Percentiles rank a stretch among this genome's conserved stretches.
These are phyloP conservation scores for Sclerotinia sclerotiorum DNA, from an alignment of 2,329 filamentous ascomycete genomes.

Conservation along the genomic window DNA sequence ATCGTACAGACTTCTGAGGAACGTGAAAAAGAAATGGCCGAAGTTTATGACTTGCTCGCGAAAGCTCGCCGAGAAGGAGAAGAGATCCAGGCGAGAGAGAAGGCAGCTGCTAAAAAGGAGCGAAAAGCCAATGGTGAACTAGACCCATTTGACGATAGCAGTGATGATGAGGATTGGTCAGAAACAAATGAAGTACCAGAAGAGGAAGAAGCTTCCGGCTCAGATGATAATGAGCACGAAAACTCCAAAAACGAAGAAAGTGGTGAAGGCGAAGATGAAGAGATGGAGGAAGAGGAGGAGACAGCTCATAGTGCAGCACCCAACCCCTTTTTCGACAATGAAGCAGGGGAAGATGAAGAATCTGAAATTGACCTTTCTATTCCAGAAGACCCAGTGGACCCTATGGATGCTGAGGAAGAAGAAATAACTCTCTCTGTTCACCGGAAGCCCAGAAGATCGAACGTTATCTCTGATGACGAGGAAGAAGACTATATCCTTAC, in stretches of 20 bases:
- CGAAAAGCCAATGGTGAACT: conserved; percentile 47
- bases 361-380: conserved; percentile 37
- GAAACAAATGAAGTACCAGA: conserved; percentile 47
- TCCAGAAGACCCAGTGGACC: conserved; percentile 35
- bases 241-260: conserved; percentile 42
- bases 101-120: conserved; percentile 67
- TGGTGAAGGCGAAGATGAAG: conserved; percentile 25
- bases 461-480: conserved; percentile 45
- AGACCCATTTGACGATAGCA: conserved; percentile 50
- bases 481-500: conserved; percentile 43
- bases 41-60: conserved; percentile 85
- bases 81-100: conserved; percentile 75
- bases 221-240: conserved; percentile 44
- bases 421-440: conserved; percentile 35
- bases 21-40: conserved; percentile 74
- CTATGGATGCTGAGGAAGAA: conserved; percentile 36
- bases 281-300: conserved; percentile 50
- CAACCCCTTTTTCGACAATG: conserved; percentile 38
- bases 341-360: conserved; percentile 44
- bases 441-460: conserved; percentile 28
- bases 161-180: conserved; percentile 56
- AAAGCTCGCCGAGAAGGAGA: conserved; percentile 79
- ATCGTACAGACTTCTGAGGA: conserved; percentile 84
- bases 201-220: conserved; percentile 44
- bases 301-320: conserved; percentile 41